phyloP scores from a whole-genome alignment of 23 red algal genomes.

The Gracilaria caudata region DNA sequence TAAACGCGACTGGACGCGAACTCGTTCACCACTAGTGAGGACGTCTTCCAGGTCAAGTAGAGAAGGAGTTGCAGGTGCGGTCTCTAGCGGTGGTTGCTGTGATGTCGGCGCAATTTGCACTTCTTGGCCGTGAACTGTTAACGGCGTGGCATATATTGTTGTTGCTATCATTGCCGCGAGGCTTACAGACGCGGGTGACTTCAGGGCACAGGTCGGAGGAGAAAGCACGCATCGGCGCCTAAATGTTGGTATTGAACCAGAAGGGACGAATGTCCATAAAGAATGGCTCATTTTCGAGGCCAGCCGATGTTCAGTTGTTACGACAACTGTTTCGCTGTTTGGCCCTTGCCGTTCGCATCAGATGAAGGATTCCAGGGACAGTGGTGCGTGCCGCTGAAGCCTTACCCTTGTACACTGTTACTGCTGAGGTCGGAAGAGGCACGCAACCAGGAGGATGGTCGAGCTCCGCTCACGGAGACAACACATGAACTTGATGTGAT shows the following conservation, averaged over 20 bases:
- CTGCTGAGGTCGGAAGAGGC: neutral
- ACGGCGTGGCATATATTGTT: slow-evolving; percentile 1
- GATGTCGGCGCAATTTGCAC: neutral
- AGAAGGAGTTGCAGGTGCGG: slow-evolving; percentile 2
- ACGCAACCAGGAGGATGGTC: neutral
- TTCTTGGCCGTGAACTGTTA: neutral
- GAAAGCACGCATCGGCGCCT: neutral
- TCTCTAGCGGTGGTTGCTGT: neutral
- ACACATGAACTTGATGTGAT: neutral
- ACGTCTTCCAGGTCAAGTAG: slow-evolving; percentile 24
- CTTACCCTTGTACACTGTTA: too few species aligned
- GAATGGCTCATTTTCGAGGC: neutral
- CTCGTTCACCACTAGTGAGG: slow-evolving; percentile 7
- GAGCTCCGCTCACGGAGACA: neutral
- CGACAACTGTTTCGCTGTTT: neutral
- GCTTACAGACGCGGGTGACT: neutral
- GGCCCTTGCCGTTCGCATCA: neutral
- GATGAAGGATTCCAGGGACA: neutral
- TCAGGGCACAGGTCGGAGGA: neutral
- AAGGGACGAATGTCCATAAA: neutral
- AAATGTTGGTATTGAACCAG: neutral
- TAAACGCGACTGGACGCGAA: neutral
- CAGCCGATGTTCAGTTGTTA: neutral
- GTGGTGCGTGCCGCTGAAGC: too few species aligned
- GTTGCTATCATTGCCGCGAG: neutral